These are phyloP conservation scores for Schoenoplectus triqueter DNA, from an alignment of 202 grass and related monocot species.

Conservation along the genomic window DNA sequence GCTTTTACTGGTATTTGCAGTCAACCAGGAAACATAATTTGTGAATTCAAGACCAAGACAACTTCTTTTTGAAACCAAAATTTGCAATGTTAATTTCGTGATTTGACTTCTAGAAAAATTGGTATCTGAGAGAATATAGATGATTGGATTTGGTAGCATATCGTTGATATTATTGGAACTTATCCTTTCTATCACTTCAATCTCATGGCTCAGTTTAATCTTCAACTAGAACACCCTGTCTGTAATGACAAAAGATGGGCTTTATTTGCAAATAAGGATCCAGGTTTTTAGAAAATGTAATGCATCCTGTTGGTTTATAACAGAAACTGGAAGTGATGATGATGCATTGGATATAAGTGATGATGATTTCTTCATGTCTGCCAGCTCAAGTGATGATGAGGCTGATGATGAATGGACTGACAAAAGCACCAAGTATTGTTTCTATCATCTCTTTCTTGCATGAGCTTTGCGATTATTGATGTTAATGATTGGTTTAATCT, in stretches of 20 bases:
- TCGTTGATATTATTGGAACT: neutral
- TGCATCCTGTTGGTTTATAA: conserved; percentile 36
- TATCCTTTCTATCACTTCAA: conserved; percentile 8
- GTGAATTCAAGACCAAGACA: conserved; percentile 18
- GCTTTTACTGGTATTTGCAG: neutral
- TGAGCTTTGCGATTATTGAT: conserved; percentile 1
- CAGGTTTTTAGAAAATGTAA: conserved; percentile 37
- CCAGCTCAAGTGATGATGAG: conserved; percentile 98
- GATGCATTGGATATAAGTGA: conserved; percentile 91
- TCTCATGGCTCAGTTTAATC: neutral
- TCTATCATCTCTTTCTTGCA: conserved; percentile 20
- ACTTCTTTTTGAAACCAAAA: neutral
- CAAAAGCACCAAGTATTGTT: conserved; percentile 87
- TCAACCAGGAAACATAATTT: neutral
- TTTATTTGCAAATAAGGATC: conserved; percentile 1
- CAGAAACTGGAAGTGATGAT: conserved; percentile 95
- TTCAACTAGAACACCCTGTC: neutral
- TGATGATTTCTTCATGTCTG: conserved; percentile 95
- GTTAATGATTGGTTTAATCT: conserved; percentile 23
- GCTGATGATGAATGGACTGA: conserved; percentile 98
- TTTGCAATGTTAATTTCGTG: neutral
- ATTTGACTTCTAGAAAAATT: neutral
- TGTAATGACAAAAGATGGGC: neutral
- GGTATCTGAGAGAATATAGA: neutral
- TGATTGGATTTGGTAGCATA: neutral